Conservation (phyloP, 805 yeast genomes). For the Blastobotrys muscicola region DNA sequence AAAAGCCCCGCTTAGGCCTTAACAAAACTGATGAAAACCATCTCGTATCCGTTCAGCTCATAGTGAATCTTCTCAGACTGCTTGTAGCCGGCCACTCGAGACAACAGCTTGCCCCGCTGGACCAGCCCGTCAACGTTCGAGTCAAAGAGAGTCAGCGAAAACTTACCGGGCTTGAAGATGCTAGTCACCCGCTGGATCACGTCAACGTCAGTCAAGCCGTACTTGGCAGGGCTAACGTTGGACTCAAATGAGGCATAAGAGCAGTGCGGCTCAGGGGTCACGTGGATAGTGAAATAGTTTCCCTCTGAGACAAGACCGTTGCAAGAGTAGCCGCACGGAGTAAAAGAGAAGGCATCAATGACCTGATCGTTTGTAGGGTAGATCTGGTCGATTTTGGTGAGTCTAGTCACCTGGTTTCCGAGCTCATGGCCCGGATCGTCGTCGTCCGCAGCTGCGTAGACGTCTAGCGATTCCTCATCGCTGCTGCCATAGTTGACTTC, state of each 20-base stretch:
- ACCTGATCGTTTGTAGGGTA: slow-evolving; percentile 32
- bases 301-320: slow-evolving; percentile 61
- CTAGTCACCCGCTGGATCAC: slow-evolving; percentile 51
- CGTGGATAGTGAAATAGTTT: slow-evolving; percentile 74
- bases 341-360: slow-evolving; percentile 80
- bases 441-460: slow-evolving; percentile 33
- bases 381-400: slow-evolving; percentile 53
- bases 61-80: slow-evolving; percentile 61
- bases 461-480: slow-evolving; percentile 22
- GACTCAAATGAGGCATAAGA: slow-evolving; percentile 95
- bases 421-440: slow-evolving; percentile 71
- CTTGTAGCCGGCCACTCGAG: slow-evolving; percentile 39
- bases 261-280: slow-evolving; percentile 91
- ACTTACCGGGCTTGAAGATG: slow-evolving; percentile 66
- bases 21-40: slow-evolving; percentile 59
- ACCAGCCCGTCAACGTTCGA: slow-evolving; percentile 20
- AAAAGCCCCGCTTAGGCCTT: slow-evolving; percentile 19
- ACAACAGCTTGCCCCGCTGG: slow-evolving; percentile 11
- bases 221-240: slow-evolving; percentile 48
- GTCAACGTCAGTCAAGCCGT: slow-evolving; percentile 37
- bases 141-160: slow-evolving; percentile 50
- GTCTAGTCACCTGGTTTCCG: slow-evolving; percentile 60
- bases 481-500: slow-evolving; percentile 19
- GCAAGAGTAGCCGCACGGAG: slow-evolving; percentile 93
- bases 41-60: slow-evolving; percentile 64